Evolutionary conservation across 129 eudicot genomes (phyloP), one percentile per base, ranked within the genome.

Genomic region (Helichrysum umbraculigerum): DNA sequence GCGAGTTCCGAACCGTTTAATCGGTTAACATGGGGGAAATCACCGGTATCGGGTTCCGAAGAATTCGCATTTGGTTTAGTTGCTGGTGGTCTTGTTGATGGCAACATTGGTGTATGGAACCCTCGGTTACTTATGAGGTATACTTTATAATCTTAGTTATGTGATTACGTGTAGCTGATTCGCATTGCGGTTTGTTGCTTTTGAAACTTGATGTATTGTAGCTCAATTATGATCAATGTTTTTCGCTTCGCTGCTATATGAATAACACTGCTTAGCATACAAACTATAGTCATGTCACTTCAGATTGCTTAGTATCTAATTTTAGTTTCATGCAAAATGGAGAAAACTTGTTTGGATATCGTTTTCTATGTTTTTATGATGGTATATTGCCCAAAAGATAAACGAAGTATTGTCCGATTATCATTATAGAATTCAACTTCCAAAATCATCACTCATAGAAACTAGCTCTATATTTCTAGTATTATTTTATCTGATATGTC

Each of bases 21-120:
- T 81, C 83, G 96, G 76, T 30, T 92, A 67, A 82, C 96, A 0
- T 92, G 98, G 98, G 88, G 88, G 32, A 88, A 85, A 68, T 81
- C 67, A 33, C 85, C 84, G 16, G 30, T 77, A 5, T 56, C 79
- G 1, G 82, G 82, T 30, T 85, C 88, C 14, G 93, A 87, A 29
- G 98, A 89, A 70, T 92, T 82, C 73, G 67, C 87, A 1, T 79
- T 84, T 4, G 98, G 98, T 6, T 79, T 92, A 17, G 78, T 92
- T 85, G 96, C 98, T 7, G 96, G 96, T 73, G 96, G 98, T 0
- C 92, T 90, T 22, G 87, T 85, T 3, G 98, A 90, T 73, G 98
- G 98, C 10, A 88, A 77, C 72, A 90, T 92, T 76, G 90, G 93
- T 32, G 78, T 92, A 25, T 92, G 96, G 96, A 92, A 92, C 73